Evolutionary conservation across 208 protist species (phyloP).

Genomic region (Acanthamoeba healyi): DNA sequence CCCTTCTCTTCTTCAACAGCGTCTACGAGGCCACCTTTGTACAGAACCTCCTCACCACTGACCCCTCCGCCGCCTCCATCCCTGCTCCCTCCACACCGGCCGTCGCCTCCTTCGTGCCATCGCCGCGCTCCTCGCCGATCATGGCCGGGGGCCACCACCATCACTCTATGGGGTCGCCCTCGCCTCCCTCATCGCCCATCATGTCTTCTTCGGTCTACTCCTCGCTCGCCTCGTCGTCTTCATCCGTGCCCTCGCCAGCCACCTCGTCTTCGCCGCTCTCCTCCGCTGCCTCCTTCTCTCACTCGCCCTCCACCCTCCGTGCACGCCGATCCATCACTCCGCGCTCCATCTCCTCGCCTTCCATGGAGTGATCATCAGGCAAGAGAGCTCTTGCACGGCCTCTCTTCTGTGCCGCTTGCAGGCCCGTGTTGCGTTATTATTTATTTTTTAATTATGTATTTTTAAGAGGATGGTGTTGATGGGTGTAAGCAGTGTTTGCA

Average conservation of each 20-base stretch:
- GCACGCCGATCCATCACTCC: slow-evolving; percentile 3
- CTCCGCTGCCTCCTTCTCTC: neutral
- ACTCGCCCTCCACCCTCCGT: neutral
- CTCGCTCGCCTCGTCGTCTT: neutral
- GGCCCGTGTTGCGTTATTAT: too few species aligned
- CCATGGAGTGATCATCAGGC: neutral
- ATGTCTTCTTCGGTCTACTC: neutral
- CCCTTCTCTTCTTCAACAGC: slow-evolving; percentile 54
- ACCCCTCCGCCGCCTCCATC: neutral
- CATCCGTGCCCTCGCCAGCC: neutral
- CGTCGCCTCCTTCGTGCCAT: neutral
- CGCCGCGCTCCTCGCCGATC: slow-evolving; percentile 1
- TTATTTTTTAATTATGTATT: neutral
- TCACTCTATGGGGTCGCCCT: neutral
- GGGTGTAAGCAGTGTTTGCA: too few species aligned
- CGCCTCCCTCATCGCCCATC: neutral
- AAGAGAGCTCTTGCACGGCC: too few species aligned
- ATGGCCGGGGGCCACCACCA: neutral
- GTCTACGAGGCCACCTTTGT: slow-evolving; percentile 53
- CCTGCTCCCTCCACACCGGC: neutral
- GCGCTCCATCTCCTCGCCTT: neutral
- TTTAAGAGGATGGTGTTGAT: neutral
- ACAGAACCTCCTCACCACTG: slow-evolving; percentile 62
- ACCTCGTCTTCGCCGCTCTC: neutral
- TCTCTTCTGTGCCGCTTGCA: too few species aligned